These are phyloP conservation scores for Trametes gibbosa DNA, from an alignment of 768 basidiomycete genomes.

Conservation along the genomic window DNA sequence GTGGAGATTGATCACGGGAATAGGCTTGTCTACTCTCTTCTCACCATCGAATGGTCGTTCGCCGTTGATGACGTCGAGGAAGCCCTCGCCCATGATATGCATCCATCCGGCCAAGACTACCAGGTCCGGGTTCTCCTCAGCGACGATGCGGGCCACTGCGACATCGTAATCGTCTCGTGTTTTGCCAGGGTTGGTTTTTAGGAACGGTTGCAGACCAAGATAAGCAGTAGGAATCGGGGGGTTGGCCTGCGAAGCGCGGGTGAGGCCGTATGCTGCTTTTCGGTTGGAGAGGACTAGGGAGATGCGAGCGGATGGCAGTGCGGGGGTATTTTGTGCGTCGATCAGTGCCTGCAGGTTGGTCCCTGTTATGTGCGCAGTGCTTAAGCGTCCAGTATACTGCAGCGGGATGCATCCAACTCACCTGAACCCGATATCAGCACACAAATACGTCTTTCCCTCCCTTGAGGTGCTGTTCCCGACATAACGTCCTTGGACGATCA, in stretches of 20 bases:
- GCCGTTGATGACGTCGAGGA: conserved; percentile 66
- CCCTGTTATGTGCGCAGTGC: conserved; percentile 46
- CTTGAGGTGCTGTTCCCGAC: neutral
- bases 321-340: conserved; percentile 74
- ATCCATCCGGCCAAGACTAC: conserved; percentile 99
- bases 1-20: conserved; percentile 94
- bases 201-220: conserved; percentile 80
- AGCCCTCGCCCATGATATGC: conserved; percentile 87
- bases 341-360: conserved; percentile 96
- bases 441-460: conserved; percentile 37
- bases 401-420: conserved; percentile 22
- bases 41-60: conserved; percentile 35
- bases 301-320: conserved; percentile 70
- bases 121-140: conserved; percentile 68
- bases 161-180: conserved; percentile 84
- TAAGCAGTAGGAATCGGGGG: conserved; percentile 82
- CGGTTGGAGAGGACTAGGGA: conserved; percentile 88
- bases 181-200: conserved; percentile 68
- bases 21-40: conserved; percentile 33
- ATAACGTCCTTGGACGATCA: conserved; percentile 3
- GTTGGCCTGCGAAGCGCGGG: conserved; percentile 65
- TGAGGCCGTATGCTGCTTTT: conserved; percentile 86
- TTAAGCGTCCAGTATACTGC: neutral
- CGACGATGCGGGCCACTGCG: conserved; percentile 70
- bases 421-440: conserved; percentile 71